These are phyloP conservation scores for Urochloa ruziziensis DNA, from an alignment of 176 grass and related monocot genomes.

Conservation along the genomic window DNA sequence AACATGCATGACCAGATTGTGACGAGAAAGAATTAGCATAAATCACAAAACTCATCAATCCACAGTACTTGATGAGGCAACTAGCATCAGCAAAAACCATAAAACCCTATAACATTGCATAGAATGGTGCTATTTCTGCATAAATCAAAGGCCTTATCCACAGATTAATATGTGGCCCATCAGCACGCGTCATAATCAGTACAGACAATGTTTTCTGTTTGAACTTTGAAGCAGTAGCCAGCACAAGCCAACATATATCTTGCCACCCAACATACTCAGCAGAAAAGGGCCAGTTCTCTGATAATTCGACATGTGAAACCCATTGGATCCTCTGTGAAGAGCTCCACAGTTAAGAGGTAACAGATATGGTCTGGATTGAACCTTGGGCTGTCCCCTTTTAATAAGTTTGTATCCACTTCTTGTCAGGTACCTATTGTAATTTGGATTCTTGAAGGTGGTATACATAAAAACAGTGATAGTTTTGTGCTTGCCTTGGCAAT, in stretches of 20 bases:
- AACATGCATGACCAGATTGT: conserved; percentile 40
- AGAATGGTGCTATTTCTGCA: conserved; percentile 42
- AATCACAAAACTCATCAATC: conserved; percentile 46
- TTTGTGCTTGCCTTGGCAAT: conserved; percentile 98
- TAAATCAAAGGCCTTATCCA: conserved; percentile 41
- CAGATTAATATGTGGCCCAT: conserved; percentile 35
- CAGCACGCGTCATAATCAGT: conserved; percentile 38
- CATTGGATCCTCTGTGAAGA: conserved; percentile 30
- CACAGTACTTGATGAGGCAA: conserved; percentile 38
- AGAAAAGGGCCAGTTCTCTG: conserved; percentile 24
- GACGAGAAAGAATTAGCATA: conserved; percentile 52
- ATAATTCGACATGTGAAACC: conserved; percentile 32
- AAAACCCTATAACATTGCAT: conserved; percentile 39
- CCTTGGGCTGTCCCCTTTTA: conserved; percentile 35
- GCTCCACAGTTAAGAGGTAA: conserved; percentile 26
- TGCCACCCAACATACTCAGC: conserved; percentile 6
- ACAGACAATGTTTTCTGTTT: conserved; percentile 47
- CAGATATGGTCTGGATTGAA: conserved; percentile 29
- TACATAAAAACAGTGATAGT: conserved; percentile 60
- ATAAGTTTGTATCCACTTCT: conserved; percentile 35
- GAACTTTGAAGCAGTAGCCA: conserved; percentile 46
- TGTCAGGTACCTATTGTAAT: conserved; percentile 47
- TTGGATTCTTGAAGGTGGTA: conserved; percentile 59
- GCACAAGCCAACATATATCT: conserved; percentile 33
- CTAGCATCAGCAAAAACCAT: conserved; percentile 45